phyloP scores from a whole-genome alignment of 2,329 filamentous ascomycete genomes.

The Microsporum ferrugineum region DNA sequence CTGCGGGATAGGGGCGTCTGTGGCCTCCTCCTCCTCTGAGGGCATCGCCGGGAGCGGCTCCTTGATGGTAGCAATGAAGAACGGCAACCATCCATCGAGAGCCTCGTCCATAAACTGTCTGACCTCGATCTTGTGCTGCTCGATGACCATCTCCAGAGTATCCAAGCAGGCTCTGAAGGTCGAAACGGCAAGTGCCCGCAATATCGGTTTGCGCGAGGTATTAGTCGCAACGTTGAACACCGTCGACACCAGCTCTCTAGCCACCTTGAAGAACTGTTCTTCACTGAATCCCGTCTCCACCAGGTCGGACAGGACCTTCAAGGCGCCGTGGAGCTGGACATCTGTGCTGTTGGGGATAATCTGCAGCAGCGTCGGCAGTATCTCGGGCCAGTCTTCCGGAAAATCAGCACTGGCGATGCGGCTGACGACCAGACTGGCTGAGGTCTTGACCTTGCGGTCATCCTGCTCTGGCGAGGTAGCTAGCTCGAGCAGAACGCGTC shows the following conservation, averaged over 20 bases:
- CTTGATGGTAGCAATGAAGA: conserved; percentile 72
- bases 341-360: conserved; percentile 67
- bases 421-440: conserved; percentile 80
- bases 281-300: conserved; percentile 91
- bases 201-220: conserved; percentile 58
- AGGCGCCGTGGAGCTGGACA: conserved; percentile 71
- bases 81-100: conserved; percentile 73
- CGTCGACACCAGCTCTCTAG: conserved; percentile 69
- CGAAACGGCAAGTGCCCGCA: conserved; percentile 75
- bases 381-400: conserved; percentile 84
- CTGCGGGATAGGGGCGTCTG: conserved; percentile 46
- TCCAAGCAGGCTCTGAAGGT: conserved; percentile 90
- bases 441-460: conserved; percentile 76
- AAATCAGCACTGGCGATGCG: conserved; percentile 92
- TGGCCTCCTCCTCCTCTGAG: conserved; percentile 46
- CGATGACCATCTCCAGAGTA: conserved; percentile 91
- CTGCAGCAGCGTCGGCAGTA: conserved; percentile 68
- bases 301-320: conserved; percentile 77
- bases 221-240: conserved; percentile 74
- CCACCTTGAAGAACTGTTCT: conserved; percentile 86
- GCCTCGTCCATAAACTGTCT: conserved; percentile 82
- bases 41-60: conserved; percentile 54
- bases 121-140: conserved; percentile 76
- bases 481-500: conserved; percentile 63
- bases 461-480: conserved; percentile 58